Evolutionary conservation across 1,139 yeast genomes (phyloP).

Genomic region (Sugiyamaella grinbergsii): DNA sequence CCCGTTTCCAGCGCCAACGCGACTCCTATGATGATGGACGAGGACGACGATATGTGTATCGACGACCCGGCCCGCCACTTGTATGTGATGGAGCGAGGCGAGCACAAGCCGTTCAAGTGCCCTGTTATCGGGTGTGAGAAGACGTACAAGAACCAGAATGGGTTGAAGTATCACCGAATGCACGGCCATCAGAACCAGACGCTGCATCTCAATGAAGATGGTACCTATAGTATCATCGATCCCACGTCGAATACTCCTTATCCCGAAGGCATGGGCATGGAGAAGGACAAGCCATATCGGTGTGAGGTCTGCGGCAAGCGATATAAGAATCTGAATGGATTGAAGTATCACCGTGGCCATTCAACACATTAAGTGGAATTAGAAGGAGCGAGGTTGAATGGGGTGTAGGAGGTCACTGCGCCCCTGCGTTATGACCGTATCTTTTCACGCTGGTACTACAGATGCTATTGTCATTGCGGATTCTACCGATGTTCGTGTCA

Average conservation of each 20-base stretch:
- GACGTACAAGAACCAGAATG: conserved; percentile 96
- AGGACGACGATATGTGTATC: conserved; percentile 48
- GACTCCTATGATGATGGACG: conserved; percentile 41
- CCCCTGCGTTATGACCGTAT: no score
- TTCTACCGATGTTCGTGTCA: no score
- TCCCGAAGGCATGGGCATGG: conserved; percentile 87
- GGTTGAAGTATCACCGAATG: conserved; percentile 88
- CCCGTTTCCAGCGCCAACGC: conserved; percentile 38
- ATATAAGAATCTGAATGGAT: conserved; percentile 92
- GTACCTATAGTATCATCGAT: conserved; percentile 87
- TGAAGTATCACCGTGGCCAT: conserved; percentile 96
- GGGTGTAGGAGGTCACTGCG: no score
- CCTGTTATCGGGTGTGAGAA: conserved; percentile 98
- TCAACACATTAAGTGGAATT: conserved; percentile 69
- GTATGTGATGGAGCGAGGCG: conserved; percentile 89
- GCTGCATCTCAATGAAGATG: conserved; percentile 86
- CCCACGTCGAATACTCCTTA: conserved; percentile 91
- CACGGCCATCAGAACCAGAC: conserved; percentile 98
- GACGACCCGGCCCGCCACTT: conserved; percentile 90
- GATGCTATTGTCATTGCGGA: no score
- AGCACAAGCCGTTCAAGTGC: conserved; percentile 93
- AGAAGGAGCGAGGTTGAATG: no score
- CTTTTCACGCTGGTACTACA: no score
- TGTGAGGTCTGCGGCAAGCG: conserved; percentile 98
- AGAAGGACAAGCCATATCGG: conserved; percentile 95